phyloP scores from a whole-genome alignment of 192 early-diverging fungal genomes.

The Lobulomyces angularis region DNA sequence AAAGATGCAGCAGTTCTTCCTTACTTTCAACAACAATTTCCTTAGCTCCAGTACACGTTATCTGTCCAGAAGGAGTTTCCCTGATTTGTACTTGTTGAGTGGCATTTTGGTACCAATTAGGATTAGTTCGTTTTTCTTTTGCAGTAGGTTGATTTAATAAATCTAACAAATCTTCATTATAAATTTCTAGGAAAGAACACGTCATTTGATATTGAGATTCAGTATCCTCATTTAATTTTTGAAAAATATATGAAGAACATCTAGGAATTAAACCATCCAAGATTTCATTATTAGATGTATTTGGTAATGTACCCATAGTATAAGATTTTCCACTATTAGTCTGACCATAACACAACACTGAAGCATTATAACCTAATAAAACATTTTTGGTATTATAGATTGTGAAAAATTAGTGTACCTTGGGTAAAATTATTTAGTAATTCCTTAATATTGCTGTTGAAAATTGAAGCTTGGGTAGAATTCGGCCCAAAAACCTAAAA shows the following conservation, averaged over 20 bases:
- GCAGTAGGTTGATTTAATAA: constrained; percentile 31
- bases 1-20: constrained; percentile 38
- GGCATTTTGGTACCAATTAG: neutral
- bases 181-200: constrained; percentile 77
- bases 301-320: constrained; percentile 71
- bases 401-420: too few species aligned
- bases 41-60: constrained; percentile 69
- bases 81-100: constrained; percentile 50
- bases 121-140: neutral
- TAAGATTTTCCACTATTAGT: constrained; percentile 91
- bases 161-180: constrained; percentile 95
- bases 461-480: too few species aligned
- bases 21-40: constrained; percentile 46
- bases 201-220: neutral
- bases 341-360: constrained; percentile 52
- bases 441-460: too few species aligned
- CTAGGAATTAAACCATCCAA: constrained; percentile 11
- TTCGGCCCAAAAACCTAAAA: too few species aligned
- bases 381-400: too few species aligned
- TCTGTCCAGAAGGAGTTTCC: constrained; percentile 68
- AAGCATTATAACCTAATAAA: too few species aligned
- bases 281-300: constrained; percentile 15
- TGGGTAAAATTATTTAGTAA: too few species aligned
- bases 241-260: constrained; percentile 11
- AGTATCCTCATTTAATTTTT: neutral